phyloP scores from a whole-genome alignment of 768 basidiomycete species.

The Boletellus ananiceps region DNA sequence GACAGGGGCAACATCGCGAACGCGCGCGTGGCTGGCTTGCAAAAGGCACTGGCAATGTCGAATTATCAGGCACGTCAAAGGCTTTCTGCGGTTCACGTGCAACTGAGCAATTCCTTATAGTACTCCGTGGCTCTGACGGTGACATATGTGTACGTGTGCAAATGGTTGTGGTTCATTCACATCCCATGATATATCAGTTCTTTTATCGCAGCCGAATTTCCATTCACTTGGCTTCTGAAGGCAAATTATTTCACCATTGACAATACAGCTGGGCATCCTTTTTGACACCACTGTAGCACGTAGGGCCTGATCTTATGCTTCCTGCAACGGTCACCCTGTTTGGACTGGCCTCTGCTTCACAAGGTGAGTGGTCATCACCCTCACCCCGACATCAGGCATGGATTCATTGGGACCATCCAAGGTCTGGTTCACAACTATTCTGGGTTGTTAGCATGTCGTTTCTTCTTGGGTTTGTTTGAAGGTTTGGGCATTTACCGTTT shows the following conservation, averaged over 20 bases:
- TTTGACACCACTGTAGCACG: slow-evolving; percentile 16
- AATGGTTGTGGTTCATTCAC: not conserved
- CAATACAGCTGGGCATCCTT: not conserved
- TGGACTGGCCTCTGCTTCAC: slow-evolving; percentile 58
- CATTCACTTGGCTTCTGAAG: slow-evolving; percentile 57
- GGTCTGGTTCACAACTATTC: slow-evolving; percentile 46
- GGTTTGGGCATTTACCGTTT: slow-evolving; percentile 33
- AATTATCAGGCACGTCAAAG: slow-evolving; percentile 23
- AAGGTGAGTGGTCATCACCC: slow-evolving; percentile 38
- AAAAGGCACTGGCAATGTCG: slow-evolving; percentile 40
- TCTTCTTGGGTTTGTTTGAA: slow-evolving; percentile 52
- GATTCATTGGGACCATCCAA: slow-evolving; percentile 13
- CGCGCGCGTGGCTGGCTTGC: slow-evolving; percentile 57
- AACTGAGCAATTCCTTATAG: slow-evolving; percentile 11
- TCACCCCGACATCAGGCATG: not conserved
- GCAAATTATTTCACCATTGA: slow-evolving; percentile 11
- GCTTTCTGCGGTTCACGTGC: not conserved
- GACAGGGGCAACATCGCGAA: slow-evolving; percentile 49
- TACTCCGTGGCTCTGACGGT: slow-evolving; percentile 34
- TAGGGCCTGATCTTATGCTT: slow-evolving; percentile 53
- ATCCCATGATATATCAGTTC: slow-evolving; percentile 26
- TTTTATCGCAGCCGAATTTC: slow-evolving; percentile 54
- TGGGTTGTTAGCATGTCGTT: slow-evolving; percentile 49
- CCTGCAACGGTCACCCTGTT: slow-evolving; percentile 60
- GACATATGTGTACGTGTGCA: slow-evolving; percentile 21